Evolutionary conservation across 2,329 filamentous ascomycete species (phyloP).

Genomic region (Aspergillus floridensis): DNA sequence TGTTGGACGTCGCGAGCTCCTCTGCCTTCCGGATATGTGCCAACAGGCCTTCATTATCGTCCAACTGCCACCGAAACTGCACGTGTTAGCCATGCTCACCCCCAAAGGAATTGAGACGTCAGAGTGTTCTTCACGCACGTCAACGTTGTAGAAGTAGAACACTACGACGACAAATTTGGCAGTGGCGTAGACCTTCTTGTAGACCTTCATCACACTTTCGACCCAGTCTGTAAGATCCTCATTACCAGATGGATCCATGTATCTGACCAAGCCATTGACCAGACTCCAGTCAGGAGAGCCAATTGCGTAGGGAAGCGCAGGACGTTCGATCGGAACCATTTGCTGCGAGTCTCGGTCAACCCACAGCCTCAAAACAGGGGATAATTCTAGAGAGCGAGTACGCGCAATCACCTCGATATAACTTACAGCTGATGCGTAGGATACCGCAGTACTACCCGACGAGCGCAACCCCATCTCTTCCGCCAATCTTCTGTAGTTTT

Average conservation of each 20-base stretch:
- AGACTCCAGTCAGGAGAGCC: constrained; percentile 31
- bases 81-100: neutral
- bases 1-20: constrained; percentile 25
- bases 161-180: constrained; percentile 36
- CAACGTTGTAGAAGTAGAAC: constrained; percentile 33
- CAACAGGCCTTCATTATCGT: constrained; percentile 28
- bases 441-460: constrained; percentile 19
- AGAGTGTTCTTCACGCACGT: constrained; percentile 25
- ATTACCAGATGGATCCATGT: constrained; percentile 18
- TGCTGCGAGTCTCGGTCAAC: constrained; percentile 6
- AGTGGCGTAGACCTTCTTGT: constrained; percentile 34
- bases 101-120: neutral
- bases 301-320: constrained; percentile 31
- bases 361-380: neutral
- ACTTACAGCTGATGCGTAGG: constrained; percentile 24
- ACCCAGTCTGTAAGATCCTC: constrained; percentile 25
- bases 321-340: constrained; percentile 19
- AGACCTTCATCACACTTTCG: constrained; percentile 29
- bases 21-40: constrained; percentile 34
- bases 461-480: constrained; percentile 8
- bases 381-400: neutral
- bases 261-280: constrained; percentile 11
- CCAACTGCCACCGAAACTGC: constrained; percentile 26
- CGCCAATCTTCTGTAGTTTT: neutral
- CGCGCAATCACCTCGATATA: neutral